Conservation (phyloP, 2,329 filamentous ascomycete species). For the Exophiala lecanii-corni region DNA sequence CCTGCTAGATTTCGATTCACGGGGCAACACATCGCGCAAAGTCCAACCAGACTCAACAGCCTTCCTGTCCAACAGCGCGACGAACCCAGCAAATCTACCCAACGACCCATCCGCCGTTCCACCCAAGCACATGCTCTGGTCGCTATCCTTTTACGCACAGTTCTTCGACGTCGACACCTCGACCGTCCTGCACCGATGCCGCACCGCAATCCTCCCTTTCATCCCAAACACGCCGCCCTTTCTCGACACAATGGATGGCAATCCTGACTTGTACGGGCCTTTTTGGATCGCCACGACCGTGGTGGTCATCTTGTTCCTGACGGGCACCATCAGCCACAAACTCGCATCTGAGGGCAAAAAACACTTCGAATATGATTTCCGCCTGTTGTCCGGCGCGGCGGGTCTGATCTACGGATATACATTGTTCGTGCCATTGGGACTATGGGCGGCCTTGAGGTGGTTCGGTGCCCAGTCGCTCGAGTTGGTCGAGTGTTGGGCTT, state of each 20-base stretch:
- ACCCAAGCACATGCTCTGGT: slow-evolving; percentile 87
- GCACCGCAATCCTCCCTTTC: slow-evolving; percentile 77
- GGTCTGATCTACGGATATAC: slow-evolving; percentile 96
- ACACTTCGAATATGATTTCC: slow-evolving; percentile 51
- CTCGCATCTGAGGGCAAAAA: slow-evolving; percentile 48
- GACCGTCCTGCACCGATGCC: slow-evolving; percentile 81
- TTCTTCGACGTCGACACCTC: slow-evolving; percentile 98
- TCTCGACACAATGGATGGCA: slow-evolving; percentile 92
- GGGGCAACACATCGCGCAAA: slow-evolving; percentile 47
- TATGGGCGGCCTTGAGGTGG: slow-evolving; percentile 89
- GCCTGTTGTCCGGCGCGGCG: slow-evolving; percentile 79
- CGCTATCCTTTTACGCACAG: slow-evolving; percentile 87
- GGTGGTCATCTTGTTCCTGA: slow-evolving; percentile 88
- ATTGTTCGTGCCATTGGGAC: slow-evolving; percentile 71
- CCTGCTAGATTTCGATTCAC: slow-evolving; percentile 69
- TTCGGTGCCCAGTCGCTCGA: slow-evolving; percentile 93
- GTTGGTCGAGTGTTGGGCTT: slow-evolving; percentile 86
- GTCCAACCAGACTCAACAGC: slow-evolving; percentile 46
- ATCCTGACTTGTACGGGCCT: slow-evolving; percentile 92
- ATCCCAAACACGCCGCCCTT: slow-evolving; percentile 84
- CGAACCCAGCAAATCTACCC: slow-evolving; percentile 44
- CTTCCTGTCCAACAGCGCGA: slow-evolving; percentile 50
- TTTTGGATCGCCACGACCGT: slow-evolving; percentile 99
- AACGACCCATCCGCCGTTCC: slow-evolving; percentile 42
- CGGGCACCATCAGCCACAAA: slow-evolving; percentile 92